These are phyloP conservation scores for Xylaria bambusicola DNA, from an alignment of 495 filamentous ascomycete genomes.

Conservation along the genomic window DNA sequence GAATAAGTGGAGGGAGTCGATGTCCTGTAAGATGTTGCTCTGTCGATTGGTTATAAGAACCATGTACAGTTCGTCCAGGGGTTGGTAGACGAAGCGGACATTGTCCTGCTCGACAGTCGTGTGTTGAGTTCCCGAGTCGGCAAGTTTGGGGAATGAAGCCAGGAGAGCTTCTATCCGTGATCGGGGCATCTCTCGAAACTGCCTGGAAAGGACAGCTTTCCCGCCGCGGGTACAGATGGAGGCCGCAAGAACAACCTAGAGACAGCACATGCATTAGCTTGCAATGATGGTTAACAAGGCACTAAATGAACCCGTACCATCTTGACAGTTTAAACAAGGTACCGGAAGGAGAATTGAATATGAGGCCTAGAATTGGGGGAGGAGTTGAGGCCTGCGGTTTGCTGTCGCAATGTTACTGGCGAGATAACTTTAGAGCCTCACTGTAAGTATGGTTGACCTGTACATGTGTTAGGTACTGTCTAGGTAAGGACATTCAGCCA, in stretches of 20 bases:
- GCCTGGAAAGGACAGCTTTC: constrained; percentile 93
- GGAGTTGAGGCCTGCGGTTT: constrained; percentile 11
- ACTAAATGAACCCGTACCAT: constrained; percentile 27
- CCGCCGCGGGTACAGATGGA: constrained; percentile 98
- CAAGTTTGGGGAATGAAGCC: constrained; percentile 94
- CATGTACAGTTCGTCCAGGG: constrained; percentile 98
- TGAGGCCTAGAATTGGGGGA: constrained; percentile 13
- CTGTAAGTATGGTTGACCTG: not conserved
- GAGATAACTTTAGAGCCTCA: too few relatives aligned
- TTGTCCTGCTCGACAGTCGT: constrained; percentile 98
- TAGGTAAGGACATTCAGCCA: constrained; percentile 4
- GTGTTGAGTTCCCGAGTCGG: constrained; percentile 91
- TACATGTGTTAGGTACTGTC: too few relatives aligned
- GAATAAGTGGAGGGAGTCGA: constrained; percentile 95
- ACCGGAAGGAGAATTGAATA: constrained; percentile 1
- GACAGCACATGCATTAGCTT: constrained; percentile 22
- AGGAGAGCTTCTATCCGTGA: constrained; percentile 95
- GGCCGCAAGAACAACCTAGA: constrained; percentile 92
- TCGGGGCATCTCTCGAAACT: constrained; percentile 94
- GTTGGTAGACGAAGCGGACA: constrained; percentile 98
- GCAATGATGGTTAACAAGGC: constrained; percentile 1
- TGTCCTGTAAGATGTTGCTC: constrained; percentile 98
- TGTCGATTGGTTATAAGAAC: constrained; percentile 99
- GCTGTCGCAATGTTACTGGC: constrained; percentile 17
- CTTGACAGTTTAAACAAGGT: constrained; percentile 15